phyloP scores from a whole-genome alignment of 441 rosid genomes.

The Flueggea neowawraea region DNA sequence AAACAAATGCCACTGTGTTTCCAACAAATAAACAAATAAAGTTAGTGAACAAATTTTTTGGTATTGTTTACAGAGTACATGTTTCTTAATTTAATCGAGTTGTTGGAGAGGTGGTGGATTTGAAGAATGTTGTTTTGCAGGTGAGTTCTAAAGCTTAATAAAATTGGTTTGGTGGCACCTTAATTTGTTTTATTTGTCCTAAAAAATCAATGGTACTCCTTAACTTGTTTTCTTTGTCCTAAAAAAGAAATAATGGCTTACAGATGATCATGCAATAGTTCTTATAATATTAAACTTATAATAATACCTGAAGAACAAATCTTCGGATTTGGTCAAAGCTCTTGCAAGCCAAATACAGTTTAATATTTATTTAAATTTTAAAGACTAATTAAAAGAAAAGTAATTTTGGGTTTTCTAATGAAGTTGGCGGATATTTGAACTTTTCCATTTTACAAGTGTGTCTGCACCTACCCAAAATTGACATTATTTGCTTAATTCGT shows the following conservation, averaged over 20 bases:
- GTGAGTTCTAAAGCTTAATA: background rate
- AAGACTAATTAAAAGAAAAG: background rate
- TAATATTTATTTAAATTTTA: too few species aligned
- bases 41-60: background rate
- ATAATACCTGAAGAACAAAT: background rate
- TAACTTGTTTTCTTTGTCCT: too few species aligned
- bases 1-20: too few species aligned
- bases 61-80: too few species aligned
- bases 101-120: background rate
- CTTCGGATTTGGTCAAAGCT: conserved; percentile 18
- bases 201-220: too few species aligned
- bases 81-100: background rate
- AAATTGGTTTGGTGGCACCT: background rate
- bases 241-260: background rate
- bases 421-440: background rate
- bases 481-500: conserved; percentile 1
- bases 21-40: too few species aligned
- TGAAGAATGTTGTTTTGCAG: background rate
- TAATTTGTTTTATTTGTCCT: too few species aligned
- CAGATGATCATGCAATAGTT: conserved; percentile 8
- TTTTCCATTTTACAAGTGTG: background rate
- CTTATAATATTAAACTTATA: background rate
- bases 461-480: conserved; percentile 4
- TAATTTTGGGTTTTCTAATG: background rate
- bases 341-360: background rate